Evolutionary conservation across 2,329 filamentous ascomycete species (phyloP), one percentile per base, ranked within the genome.

Genomic region (Pseudogymnoascus sp.): DNA sequence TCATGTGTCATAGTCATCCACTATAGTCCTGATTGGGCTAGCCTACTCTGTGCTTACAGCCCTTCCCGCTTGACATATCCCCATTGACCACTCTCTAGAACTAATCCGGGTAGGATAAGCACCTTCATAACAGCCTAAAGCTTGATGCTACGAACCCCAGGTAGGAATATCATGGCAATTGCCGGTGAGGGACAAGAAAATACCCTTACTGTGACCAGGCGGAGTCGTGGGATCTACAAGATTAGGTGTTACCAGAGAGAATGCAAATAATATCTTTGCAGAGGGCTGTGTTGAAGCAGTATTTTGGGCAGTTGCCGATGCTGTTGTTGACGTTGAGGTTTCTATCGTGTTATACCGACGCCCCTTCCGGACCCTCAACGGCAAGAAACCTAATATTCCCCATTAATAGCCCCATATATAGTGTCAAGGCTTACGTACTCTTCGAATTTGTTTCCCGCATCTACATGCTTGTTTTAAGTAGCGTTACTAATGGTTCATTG

Each of bases 261-360:
- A 29, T 10, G 4, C 13, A 53, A 13, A 50, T 13, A 50, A 21
- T 3, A 9, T 13, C 4, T 44, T 21, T 21, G 38, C 11, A 13
- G 17, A 13, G 19, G 40, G 17, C 9, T 72, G 90, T 93, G 19
- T 77, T 99, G 70, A 99, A 99, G 79, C 93, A 97, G 75, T 99
- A 97, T 74, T 96, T 99, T 84, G 86, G 95, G 69, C 95, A 93
- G 76, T 81, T 97, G 37, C 95, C 95, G 0, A 89, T 83, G 7
- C 95, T 95, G 2, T 81, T 97, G 33, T 86, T 99, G 70, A 96
- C 93, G 0, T 97, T 75, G 91, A 96, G 21, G 87, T 96, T 26
- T 99, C 17, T 10, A 50, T 26, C 21, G n/a, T 3, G 21, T 11
- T 7, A 50, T 4, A 26, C 0, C 7, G 11, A n/a, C 21, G 44